These are phyloP conservation scores for Ophiostoma ulmi DNA, from an alignment of 2,329 filamentous ascomycete species.

Conservation along the genomic window DNA sequence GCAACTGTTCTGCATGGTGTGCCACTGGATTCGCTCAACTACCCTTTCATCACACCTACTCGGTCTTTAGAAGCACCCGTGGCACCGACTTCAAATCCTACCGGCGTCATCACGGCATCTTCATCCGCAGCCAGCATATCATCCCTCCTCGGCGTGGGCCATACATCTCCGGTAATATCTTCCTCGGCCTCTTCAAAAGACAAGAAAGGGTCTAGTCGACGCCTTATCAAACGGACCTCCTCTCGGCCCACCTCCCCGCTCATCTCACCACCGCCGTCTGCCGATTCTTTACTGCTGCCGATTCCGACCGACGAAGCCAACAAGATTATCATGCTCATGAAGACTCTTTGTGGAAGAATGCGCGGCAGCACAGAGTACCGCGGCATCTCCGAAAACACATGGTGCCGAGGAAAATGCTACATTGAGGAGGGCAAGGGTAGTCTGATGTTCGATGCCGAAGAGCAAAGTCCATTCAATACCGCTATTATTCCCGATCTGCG, in stretches of 20 bases:
- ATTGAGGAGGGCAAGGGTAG: slow-evolving; percentile 72
- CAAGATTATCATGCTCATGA: slow-evolving; percentile 71
- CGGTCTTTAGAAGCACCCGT: slow-evolving; percentile 37
- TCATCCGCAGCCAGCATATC: slow-evolving; percentile 23
- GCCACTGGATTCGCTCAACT: slow-evolving; percentile 43
- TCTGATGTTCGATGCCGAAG: slow-evolving; percentile 68
- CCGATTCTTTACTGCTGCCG: slow-evolving; percentile 56
- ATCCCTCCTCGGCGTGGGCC: slow-evolving; percentile 13
- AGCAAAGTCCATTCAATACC: slow-evolving; percentile 58
- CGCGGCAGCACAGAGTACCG: slow-evolving; percentile 71
- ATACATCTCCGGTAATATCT: background rate
- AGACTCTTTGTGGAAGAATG: slow-evolving; percentile 71
- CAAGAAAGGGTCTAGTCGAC: slow-evolving; percentile 44
- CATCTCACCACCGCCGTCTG: slow-evolving; percentile 49
- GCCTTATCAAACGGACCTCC: slow-evolving; percentile 51
- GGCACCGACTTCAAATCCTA: slow-evolving; percentile 26
- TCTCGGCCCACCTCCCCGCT: slow-evolving; percentile 56
- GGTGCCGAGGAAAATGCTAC: slow-evolving; percentile 68
- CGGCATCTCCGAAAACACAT: slow-evolving; percentile 54
- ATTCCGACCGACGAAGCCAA: slow-evolving; percentile 63
- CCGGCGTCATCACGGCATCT: slow-evolving; percentile 21
- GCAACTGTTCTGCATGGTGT: slow-evolving; percentile 39
- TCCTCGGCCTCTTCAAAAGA: slow-evolving; percentile 31
- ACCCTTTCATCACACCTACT: slow-evolving; percentile 31
- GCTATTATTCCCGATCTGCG: slow-evolving; percentile 68